Evolutionary conservation across 2,329 filamentous ascomycete species (phyloP).

Genomic region (Fusarium odoratissimum): DNA sequence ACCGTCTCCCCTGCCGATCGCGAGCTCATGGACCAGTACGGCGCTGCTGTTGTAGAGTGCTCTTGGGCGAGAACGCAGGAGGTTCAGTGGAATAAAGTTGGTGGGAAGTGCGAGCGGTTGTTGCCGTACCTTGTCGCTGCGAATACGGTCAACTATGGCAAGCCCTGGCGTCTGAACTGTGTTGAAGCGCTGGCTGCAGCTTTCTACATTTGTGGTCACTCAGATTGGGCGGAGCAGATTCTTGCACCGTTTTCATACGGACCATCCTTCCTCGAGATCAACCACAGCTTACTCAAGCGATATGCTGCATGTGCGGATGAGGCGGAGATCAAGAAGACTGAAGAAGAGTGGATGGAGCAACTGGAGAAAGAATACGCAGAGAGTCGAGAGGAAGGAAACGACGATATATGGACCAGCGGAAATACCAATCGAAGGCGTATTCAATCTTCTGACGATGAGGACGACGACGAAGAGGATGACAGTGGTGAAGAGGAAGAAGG

Average conservation of each 20-base stretch:
- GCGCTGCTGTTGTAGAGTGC: slow-evolving; percentile 95
- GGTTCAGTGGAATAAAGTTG: slow-evolving; percentile 90
- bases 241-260: slow-evolving; percentile 91
- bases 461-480: slow-evolving; percentile 60
- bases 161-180: slow-evolving; percentile 94
- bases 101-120: slow-evolving; percentile 90
- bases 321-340: slow-evolving; percentile 82
- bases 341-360: slow-evolving; percentile 89
- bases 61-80: slow-evolving; percentile 95
- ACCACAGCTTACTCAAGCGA: slow-evolving; percentile 80
- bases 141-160: slow-evolving; percentile 97
- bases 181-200: slow-evolving; percentile 93
- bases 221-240: slow-evolving; percentile 89
- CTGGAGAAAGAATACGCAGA: slow-evolving; percentile 91
- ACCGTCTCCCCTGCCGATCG: slow-evolving; percentile 86
- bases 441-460: slow-evolving; percentile 64
- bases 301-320: slow-evolving; percentile 89
- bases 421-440: slow-evolving; percentile 79
- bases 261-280: slow-evolving; percentile 89
- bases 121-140: slow-evolving; percentile 96
- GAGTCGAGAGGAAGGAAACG: slow-evolving; percentile 75
- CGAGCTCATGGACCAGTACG: slow-evolving; percentile 84
- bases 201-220: slow-evolving; percentile 91
- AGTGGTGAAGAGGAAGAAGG: slow-evolving; percentile 59
- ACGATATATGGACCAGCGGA: slow-evolving; percentile 90